Percentiles rank a stretch among this genome's conserved stretches.
Evolutionary conservation across 176 grass and related monocot species (phyloP).

Genomic region (Chloris gayana): DNA sequence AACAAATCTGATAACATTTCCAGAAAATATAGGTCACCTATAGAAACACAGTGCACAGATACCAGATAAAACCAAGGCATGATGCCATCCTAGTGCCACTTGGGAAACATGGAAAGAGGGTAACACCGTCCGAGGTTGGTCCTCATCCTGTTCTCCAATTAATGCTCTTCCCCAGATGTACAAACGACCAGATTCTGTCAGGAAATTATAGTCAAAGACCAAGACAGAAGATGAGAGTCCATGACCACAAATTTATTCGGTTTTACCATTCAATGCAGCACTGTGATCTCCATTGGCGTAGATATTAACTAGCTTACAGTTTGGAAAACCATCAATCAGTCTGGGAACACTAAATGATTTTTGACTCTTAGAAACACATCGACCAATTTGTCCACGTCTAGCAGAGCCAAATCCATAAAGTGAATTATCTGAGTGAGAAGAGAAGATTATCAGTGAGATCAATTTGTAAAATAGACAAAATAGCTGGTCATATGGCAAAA

Average conservation of each 20-base stretch:
- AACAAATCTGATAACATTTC: slow-evolving; percentile 27
- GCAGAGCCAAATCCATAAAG: slow-evolving; percentile 86
- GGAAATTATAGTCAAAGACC: slow-evolving; percentile 25
- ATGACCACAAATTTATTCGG: slow-evolving; percentile 24
- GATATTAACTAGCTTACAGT: slow-evolving; percentile 57
- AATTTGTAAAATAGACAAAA: slow-evolving; percentile 7
- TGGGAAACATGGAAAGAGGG: slow-evolving; percentile 60
- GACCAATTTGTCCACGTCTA: slow-evolving; percentile 85
- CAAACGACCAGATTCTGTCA: slow-evolving; percentile 67
- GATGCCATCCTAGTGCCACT: slow-evolving; percentile 96
- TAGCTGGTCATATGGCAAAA: too few species aligned
- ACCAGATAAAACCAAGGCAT: slow-evolving; percentile 82
- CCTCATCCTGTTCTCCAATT: slow-evolving; percentile 48
- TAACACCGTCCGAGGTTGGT: slow-evolving; percentile 50
- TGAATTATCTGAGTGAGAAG: slow-evolving; percentile 59
- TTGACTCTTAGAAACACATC: slow-evolving; percentile 40
- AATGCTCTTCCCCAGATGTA: slow-evolving; percentile 92
- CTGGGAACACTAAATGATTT: slow-evolving; percentile 65
- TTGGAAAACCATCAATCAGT: slow-evolving; percentile 66
- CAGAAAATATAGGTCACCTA: slow-evolving; percentile 1
- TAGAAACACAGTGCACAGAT: slow-evolving; percentile 34
- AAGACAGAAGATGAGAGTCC: slow-evolving; percentile 12
- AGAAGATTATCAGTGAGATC: slow-evolving; percentile 17
- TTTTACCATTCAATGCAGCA: slow-evolving; percentile 81
- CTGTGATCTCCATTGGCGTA: slow-evolving; percentile 96